Evolutionary conservation across 495 filamentous ascomycete species (phyloP), one percentile per base, ranked within the genome.

Genomic region (Trichocladium antarcticum): DNA sequence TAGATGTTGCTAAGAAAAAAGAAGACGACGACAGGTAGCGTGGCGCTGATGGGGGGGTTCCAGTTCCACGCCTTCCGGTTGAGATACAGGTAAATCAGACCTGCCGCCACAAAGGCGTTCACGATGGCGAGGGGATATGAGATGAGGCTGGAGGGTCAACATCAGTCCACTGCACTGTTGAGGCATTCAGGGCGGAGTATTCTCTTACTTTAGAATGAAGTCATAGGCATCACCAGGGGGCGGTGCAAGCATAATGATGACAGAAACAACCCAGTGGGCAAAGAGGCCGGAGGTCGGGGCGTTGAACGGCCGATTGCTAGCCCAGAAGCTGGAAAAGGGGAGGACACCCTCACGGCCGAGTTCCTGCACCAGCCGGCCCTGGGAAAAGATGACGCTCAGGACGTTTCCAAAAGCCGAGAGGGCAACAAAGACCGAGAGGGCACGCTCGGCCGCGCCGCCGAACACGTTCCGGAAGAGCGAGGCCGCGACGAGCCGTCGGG

Each of bases 321-420:
- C 81, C 71, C 73, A 83, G 58, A 83, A 54, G 27, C 69, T 71
- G 7, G 77, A 79, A 38, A 74, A 79, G 10, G 80, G 79, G 21
- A 84, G 60, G 34, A 83, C 66, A 31, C 79, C 80, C 60, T 84
- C 79, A 49, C 81, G 78, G 27, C 77, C 80, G 11, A 84, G 71
- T 59, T 82, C 79, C 62, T 79, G 78, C 22, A 80, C 74, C 28
- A 84, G 70, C 43, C 81, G 73, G 16, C 77, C 76, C 57, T 84
- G 81, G 0, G 80, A 80, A 61, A 85, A 87, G 42, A 80, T 79
- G 48, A 85, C 79, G 32, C 74, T 74, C 32, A 85, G 62, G 27
- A 86, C 81, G 55, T 86, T 87, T 15, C 82, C 82, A 52, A 84
- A 75, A 9, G 80, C 80, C 29, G 80, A 83, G n/a, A 86, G 61